Percentiles rank a stretch among this genome's conserved stretches.
phyloP scores from a whole-genome alignment of 768 basidiomycete species.

The Kwoniella bestiolae region DNA sequence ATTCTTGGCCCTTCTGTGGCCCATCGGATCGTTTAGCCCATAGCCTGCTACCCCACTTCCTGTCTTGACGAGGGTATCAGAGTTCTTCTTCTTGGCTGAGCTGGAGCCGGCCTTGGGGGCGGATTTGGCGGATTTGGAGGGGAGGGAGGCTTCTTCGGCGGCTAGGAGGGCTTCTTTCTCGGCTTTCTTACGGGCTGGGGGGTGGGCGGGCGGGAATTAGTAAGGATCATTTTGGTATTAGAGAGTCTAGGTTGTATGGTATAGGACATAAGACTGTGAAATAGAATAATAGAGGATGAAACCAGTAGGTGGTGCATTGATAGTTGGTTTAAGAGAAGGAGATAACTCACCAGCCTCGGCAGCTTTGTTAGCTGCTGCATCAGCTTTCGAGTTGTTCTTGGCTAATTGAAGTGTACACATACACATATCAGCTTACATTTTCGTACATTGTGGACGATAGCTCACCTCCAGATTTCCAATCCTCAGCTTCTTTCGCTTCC shows the following conservation, averaged over 20 bases:
- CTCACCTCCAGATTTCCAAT: constrained; percentile 73
- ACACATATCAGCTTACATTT: not conserved
- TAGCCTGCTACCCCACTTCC: constrained; percentile 61
- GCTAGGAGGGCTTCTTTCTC: constrained; percentile 82
- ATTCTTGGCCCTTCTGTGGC: constrained; percentile 38
- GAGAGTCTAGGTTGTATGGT: too few species aligned
- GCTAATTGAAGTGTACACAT: constrained; percentile 20
- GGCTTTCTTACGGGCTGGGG: constrained; percentile 80
- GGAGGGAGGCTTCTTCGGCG: constrained; percentile 75
- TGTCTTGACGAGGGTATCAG: constrained; percentile 75
- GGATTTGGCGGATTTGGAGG: constrained; percentile 63
- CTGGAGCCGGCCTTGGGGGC: constrained; percentile 62
- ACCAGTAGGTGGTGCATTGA: too few species aligned
- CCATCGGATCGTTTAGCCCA: constrained; percentile 50
- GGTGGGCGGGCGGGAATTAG: too few species aligned
- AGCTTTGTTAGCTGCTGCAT: constrained; percentile 50
- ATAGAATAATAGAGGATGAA: too few species aligned
- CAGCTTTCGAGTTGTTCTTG: constrained; percentile 49
- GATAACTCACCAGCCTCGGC: constrained; percentile 50
- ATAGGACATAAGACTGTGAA: too few species aligned
- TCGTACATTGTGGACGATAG: constrained; percentile 8
- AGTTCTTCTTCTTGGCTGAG: constrained; percentile 60
- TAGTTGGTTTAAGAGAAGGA: too few species aligned
- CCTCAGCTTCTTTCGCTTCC: constrained; percentile 53
- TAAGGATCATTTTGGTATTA: too few species aligned